A percentile compares a stretch with the other conserved stretches of the same genome.
Evolutionary conservation across 345 rosid species (phyloP).

Genomic region (Lepidium didymum): DNA sequence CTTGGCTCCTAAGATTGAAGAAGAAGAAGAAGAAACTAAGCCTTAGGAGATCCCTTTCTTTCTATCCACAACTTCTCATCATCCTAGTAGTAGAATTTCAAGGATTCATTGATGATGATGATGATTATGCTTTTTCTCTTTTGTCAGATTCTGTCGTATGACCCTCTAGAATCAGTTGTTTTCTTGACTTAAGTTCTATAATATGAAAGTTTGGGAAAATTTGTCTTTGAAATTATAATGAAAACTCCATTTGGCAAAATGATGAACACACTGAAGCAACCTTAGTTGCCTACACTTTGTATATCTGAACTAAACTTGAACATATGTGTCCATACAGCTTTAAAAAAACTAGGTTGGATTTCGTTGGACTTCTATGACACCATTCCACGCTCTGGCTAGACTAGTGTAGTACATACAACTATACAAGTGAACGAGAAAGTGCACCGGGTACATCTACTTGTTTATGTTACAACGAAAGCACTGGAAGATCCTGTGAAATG

Average conservation of each 20-base stretch:
- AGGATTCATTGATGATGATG: neutral
- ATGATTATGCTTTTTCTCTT: neutral
- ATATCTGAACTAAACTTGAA: neutral
- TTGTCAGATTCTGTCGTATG: neutral
- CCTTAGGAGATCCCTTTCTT: conserved; percentile 23
- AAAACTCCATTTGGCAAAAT: neutral
- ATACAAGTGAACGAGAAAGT: neutral
- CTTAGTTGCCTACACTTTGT: neutral
- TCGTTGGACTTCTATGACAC: neutral
- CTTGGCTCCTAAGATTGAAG: conserved; percentile 97
- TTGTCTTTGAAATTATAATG: neutral
- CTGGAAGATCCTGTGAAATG: conserved; percentile 87
- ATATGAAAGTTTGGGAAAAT: neutral
- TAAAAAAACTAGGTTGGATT: neutral
- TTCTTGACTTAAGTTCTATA: neutral
- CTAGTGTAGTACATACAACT: neutral
- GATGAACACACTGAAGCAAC: neutral
- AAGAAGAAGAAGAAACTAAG: conserved; percentile 85
- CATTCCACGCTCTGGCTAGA: neutral
- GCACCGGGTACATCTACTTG: neutral
- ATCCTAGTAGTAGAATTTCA: neutral
- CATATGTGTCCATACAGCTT: neutral
- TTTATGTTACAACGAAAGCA: conserved; percentile 64
- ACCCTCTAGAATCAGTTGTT: conserved; percentile 10
- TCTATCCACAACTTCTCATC: neutral